Conservation (phyloP, 805 yeast species). For the Starmerella tilneyi region DNA sequence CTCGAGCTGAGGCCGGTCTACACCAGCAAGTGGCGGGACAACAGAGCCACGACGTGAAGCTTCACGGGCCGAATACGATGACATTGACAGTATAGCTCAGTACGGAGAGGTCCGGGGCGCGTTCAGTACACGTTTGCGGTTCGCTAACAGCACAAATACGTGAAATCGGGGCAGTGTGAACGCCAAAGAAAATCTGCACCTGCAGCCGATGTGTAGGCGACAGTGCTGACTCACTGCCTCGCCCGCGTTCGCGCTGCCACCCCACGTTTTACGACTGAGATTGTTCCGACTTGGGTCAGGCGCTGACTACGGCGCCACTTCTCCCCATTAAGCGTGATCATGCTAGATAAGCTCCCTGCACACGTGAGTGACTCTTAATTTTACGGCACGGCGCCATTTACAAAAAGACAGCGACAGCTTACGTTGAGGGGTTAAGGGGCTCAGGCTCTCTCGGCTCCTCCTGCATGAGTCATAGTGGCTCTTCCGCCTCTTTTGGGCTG, state of each 20-base stretch:
- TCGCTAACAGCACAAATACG: neutral
- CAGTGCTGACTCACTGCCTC: slow-evolving; percentile 17
- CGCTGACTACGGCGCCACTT: slow-evolving; percentile 5
- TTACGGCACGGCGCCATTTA: neutral
- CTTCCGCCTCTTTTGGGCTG: too few relatives aligned
- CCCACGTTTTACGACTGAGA: slow-evolving; percentile 5
- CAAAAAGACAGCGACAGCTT: too few relatives aligned
- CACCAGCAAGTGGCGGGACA: slow-evolving; percentile 34
- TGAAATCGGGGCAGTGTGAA: slow-evolving; percentile 4
- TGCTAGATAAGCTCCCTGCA: slow-evolving; percentile 1
- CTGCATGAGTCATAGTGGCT: too few relatives aligned
- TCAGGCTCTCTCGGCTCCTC: too few relatives aligned
- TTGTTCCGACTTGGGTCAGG: neutral
- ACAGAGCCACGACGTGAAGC: slow-evolving; percentile 33
- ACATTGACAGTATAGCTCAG: slow-evolving; percentile 24
- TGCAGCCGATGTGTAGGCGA: slow-evolving; percentile 10
- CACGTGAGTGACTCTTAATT: neutral
- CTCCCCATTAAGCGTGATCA: slow-evolving; percentile 3
- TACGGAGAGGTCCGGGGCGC: slow-evolving; percentile 1
- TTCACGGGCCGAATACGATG: slow-evolving; percentile 34
- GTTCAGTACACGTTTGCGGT: neutral
- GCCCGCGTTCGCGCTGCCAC: neutral
- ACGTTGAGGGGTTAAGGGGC: too few relatives aligned
- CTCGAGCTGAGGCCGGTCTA: slow-evolving; percentile 29
- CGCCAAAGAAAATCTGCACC: slow-evolving; percentile 15